Evolutionary conservation across 2,329 filamentous ascomycete genomes (phyloP), one percentile per base, ranked within the genome.

Genomic region (Phialocephala sp.): DNA sequence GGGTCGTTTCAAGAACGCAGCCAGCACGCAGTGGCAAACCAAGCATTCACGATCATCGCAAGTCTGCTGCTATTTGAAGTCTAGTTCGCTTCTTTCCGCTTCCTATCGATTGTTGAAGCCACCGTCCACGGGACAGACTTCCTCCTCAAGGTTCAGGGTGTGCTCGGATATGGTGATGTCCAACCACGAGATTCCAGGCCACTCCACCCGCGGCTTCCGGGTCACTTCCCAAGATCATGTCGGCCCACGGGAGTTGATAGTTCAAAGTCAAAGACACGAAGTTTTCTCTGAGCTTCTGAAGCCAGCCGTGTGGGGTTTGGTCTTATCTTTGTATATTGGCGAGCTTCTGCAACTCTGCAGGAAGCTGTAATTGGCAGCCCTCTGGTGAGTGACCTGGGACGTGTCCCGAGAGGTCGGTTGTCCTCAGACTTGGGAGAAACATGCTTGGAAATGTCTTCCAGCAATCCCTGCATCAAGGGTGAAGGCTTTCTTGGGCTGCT

Each of bases 11-110:
- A 63, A 54, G 41, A 39, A 60, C 59, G 41, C 50, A 63, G 12
- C 56, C 45, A 58, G 20, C 39, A 59, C 36, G 20, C n/a, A 54
- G 43, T 20, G 32, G 27, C 43, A 47, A 60, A 56, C 27, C 39
- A 62, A 35, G 27, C 57, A 52, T 54, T 50, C 50, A 35, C 14
- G 50, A 54, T 54, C 47, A 27, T 52, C 47, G 47, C 22, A 59
- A 59, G 59, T 43, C 14, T 35, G 39, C 45, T 57, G 54, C 60
- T 54, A 59, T 60, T 47, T 59, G 56, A 68, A 50, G 59, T 58
- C 64, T 62, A 59, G 62, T 35, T 69, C 70, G 70, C 68, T 69
- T 68, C 63, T 43, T 70, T 66, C 69, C 66, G 70, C 63, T 41
- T 66, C 50, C 58, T 69, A 69, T 71, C 66, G 68, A 69, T 71